phyloP scores from a whole-genome alignment of 2,329 filamentous ascomycete species.

The Monilinia fructicola region DNA sequence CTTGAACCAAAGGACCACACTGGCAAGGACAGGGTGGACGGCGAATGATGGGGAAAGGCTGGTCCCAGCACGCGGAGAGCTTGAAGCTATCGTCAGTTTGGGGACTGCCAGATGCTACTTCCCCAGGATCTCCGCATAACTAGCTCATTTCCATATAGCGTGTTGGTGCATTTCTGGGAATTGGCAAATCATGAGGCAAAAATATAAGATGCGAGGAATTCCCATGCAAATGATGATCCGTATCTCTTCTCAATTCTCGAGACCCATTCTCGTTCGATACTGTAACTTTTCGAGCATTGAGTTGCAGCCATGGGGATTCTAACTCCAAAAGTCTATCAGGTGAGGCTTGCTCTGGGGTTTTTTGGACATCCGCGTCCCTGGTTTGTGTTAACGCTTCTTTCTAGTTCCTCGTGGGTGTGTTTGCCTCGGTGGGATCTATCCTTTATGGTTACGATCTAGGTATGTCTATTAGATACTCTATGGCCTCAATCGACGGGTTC shows the following conservation, averaged over 20 bases:
- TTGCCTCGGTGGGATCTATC: slow-evolving; percentile 56
- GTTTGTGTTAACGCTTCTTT: neutral
- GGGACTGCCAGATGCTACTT: neutral
- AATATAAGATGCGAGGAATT: slow-evolving; percentile 21
- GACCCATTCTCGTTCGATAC: neutral
- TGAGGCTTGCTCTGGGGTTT: slow-evolving; percentile 17
- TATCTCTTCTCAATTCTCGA: slow-evolving; percentile 9
- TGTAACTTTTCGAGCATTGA: slow-evolving; percentile 18
- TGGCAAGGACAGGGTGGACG: neutral
- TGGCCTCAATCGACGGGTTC: slow-evolving; percentile 25
- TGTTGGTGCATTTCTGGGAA: slow-evolving; percentile 4
- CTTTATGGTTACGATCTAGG: slow-evolving; percentile 57
- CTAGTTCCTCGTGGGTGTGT: slow-evolving; percentile 44
- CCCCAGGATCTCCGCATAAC: slow-evolving; percentile 25
- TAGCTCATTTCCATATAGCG: neutral
- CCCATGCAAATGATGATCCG: neutral
- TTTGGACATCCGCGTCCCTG: neutral
- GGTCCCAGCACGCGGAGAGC: neutral
- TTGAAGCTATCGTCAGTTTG: neutral
- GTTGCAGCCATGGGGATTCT: slow-evolving; percentile 34
- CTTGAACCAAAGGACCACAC: neutral
- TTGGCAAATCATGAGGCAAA: neutral
- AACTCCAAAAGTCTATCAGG: slow-evolving; percentile 41
- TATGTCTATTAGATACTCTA: slow-evolving; percentile 42
- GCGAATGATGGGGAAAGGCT: slow-evolving; percentile 11